Conservation (phyloP, 176 grass and related monocot genomes). For the Zizania latifolia region DNA sequence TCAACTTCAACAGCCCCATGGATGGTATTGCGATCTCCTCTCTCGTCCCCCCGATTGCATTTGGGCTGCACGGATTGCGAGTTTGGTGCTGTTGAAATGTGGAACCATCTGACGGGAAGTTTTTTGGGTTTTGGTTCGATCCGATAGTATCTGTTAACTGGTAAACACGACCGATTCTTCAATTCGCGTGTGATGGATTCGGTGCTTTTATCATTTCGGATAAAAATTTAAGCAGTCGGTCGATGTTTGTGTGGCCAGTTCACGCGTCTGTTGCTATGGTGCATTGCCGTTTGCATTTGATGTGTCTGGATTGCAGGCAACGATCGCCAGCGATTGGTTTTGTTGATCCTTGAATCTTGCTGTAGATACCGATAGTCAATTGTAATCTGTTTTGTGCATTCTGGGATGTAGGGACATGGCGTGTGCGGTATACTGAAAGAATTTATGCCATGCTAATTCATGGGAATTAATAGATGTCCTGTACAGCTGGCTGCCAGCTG, state of each 20-base stretch:
- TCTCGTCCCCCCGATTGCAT: background rate
- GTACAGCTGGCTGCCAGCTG: background rate
- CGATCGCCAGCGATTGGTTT: too few species aligned
- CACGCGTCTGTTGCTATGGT: background rate
- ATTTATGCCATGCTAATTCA: background rate
- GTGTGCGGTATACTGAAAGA: background rate
- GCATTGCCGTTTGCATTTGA: background rate
- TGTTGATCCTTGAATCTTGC: background rate
- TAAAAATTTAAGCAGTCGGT: background rate
- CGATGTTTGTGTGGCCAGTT: background rate
- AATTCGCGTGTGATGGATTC: background rate
- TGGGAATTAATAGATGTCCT: background rate
- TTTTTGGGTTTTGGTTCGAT: background rate
- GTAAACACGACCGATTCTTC: background rate
- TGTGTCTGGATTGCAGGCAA: background rate
- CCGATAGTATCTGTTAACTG: background rate
- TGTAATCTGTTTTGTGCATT: background rate
- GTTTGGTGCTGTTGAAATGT: background rate
- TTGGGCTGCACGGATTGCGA: background rate
- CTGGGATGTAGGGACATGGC: background rate
- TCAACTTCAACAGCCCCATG: slow-evolving; percentile 71
- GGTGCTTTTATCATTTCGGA: background rate
- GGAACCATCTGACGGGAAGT: background rate
- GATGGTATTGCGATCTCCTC: slow-evolving; percentile 51
- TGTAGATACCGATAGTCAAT: background rate